Evolutionary conservation across 441 rosid species (phyloP).

Genomic region (Mallotus repandus): DNA sequence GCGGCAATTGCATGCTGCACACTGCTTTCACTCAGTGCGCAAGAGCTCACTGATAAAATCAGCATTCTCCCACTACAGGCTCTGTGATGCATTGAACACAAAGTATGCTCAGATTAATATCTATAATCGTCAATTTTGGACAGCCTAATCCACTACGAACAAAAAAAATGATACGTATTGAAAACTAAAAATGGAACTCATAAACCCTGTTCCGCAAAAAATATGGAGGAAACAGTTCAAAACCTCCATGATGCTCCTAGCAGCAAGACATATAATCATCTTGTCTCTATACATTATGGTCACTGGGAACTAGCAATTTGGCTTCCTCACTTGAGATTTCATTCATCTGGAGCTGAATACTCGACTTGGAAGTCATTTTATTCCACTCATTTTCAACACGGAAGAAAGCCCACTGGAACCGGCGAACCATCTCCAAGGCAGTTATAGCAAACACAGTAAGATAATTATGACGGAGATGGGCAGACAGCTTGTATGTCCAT

Average conservation of each 20-base stretch:
- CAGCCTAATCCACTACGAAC: slow-evolving; percentile 18
- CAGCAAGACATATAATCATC: slow-evolving; percentile 2
- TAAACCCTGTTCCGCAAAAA: slow-evolving; percentile 8
- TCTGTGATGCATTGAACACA: not conserved
- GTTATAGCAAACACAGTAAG: slow-evolving; percentile 72
- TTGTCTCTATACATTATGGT: slow-evolving; percentile 47
- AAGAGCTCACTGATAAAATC: too few species aligned
- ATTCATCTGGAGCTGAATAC: slow-evolving; percentile 36
- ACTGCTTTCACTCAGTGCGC: too few species aligned
- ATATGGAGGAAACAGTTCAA: slow-evolving; percentile 21
- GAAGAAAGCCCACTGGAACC: slow-evolving; percentile 96
- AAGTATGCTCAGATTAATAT: not conserved
- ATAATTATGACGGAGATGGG: slow-evolving; percentile 91
- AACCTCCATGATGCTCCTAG: slow-evolving; percentile 14
- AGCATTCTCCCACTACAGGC: not conserved
- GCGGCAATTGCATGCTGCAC: not conserved
- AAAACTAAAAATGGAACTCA: slow-evolving; percentile 7
- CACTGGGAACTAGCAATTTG: slow-evolving; percentile 49
- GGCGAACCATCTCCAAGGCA: slow-evolving; percentile 75
- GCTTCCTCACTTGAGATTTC: slow-evolving; percentile 50
- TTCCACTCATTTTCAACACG: slow-evolving; percentile 92
- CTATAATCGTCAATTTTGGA: not conserved
- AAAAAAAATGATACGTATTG: slow-evolving; percentile 6
- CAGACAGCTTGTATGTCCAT: slow-evolving; percentile 94
- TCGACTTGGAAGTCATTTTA: slow-evolving; percentile 61